Evolutionary conservation across 192 early-diverging fungal genomes (phyloP).

Genomic region (Phycomyces blakesleeanus): DNA sequence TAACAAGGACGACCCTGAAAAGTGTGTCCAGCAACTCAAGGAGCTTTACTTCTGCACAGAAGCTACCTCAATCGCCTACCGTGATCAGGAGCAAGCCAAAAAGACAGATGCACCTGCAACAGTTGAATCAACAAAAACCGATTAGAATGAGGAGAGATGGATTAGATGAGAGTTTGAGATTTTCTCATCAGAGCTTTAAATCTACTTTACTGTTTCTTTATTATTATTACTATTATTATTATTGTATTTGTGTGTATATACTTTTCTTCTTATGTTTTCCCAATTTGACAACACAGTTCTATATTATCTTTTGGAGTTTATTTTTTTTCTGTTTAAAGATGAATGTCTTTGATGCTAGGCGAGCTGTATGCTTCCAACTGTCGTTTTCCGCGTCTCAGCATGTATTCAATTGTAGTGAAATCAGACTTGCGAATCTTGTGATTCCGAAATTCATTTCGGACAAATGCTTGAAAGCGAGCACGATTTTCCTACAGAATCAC

Average conservation of each 20-base stretch:
- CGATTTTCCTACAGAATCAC: constrained; percentile 44
- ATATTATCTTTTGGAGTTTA: constrained; percentile 14
- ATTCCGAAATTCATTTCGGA: constrained; percentile 62
- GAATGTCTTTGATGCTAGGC: constrained; percentile 60
- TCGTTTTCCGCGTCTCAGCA: constrained; percentile 59
- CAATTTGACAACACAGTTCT: background rate
- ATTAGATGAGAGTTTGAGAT: background rate
- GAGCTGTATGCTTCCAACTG: constrained; percentile 60
- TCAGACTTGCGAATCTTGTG: constrained; percentile 56
- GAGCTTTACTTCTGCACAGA: constrained; percentile 55
- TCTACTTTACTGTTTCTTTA: too few species aligned
- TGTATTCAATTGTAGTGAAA: constrained; percentile 66
- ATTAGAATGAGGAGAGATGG: constrained; percentile 4
- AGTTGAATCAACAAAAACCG: background rate
- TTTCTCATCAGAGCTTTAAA: too few species aligned
- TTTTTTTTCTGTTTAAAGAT: constrained; percentile 20
- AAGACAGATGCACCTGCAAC: background rate
- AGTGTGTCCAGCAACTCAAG: constrained; percentile 47
- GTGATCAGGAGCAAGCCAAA: constrained; percentile 24
- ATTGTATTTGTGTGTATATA: constrained; percentile 2
- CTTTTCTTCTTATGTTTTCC: constrained; percentile 2
- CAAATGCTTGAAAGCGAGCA: constrained; percentile 62
- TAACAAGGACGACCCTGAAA: constrained; percentile 45
- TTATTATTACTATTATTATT: constrained; percentile 2
- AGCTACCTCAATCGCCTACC: constrained; percentile 30